These are phyloP conservation scores for Aspergillus ostianus DNA, from an alignment of 495 filamentous ascomycete genomes.

Conservation along the genomic window DNA sequence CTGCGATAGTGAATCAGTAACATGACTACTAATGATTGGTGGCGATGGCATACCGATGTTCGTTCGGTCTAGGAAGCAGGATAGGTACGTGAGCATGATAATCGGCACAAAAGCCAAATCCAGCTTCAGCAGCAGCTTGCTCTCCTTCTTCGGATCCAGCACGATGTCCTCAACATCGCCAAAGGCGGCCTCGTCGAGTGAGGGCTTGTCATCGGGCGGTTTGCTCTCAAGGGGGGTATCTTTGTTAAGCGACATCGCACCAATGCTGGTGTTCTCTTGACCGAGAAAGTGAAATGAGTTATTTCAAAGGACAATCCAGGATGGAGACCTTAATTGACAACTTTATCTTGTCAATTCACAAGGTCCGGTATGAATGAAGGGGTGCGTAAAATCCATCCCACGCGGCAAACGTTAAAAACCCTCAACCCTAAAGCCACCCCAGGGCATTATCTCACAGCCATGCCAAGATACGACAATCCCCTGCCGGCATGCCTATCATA, in stretches of 20 bases:
- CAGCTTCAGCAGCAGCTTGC: conserved; percentile 41
- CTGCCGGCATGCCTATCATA: background rate
- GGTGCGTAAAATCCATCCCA: too few relatives aligned
- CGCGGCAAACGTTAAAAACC: too few relatives aligned
- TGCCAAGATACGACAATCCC: too few relatives aligned
- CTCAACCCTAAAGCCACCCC: background rate
- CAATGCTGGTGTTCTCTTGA: too few relatives aligned
- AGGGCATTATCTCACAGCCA: background rate
- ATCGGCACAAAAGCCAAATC: conserved; percentile 44
- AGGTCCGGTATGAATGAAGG: too few relatives aligned
- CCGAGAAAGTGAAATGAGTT: too few relatives aligned
- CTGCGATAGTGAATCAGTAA: conserved; percentile 16
- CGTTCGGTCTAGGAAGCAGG: conserved; percentile 45
- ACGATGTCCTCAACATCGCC: conserved; percentile 21
- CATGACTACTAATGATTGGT: background rate
- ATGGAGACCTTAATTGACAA: too few relatives aligned
- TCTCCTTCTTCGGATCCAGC: conserved; percentile 33
- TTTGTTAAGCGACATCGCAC: conserved; percentile 2
- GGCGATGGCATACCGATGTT: conserved; percentile 39
- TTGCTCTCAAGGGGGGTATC: conserved; percentile 1
- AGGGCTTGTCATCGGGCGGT: background rate
- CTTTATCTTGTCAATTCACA: too few relatives aligned
- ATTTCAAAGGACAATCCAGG: too few relatives aligned
- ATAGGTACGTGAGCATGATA: conserved; percentile 48
- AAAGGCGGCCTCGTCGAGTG: background rate